phyloP scores from a whole-genome alignment of 2,329 filamentous ascomycete genomes.

The Aspergillus clavatus region DNA sequence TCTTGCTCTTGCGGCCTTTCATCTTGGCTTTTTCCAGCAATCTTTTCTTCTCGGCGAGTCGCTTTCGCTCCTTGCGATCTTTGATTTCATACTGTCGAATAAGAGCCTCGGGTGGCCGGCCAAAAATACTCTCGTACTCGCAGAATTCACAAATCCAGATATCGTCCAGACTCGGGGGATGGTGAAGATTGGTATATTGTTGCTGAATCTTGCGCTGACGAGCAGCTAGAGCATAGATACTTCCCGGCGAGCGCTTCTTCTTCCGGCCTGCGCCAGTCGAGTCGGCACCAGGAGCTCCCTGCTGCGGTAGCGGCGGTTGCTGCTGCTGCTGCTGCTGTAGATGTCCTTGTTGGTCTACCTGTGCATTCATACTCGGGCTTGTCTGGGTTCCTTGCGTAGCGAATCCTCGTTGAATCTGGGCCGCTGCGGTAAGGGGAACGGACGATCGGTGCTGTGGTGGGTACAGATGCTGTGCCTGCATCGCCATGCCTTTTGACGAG shows the following conservation, averaged over 20 bases:
- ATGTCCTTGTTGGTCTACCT: constrained; percentile 27
- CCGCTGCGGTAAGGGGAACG: constrained; percentile 27
- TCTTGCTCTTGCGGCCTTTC: constrained; percentile 86
- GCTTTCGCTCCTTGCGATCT: constrained; percentile 76
- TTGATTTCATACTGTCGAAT: constrained; percentile 93
- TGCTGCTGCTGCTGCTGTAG: constrained; percentile 2
- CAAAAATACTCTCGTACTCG: constrained; percentile 95
- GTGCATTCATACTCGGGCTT: constrained; percentile 45
- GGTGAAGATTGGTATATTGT: constrained; percentile 69
- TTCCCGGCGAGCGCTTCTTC: constrained; percentile 61
- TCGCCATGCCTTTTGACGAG: constrained; percentile 71
- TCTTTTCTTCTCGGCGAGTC: constrained; percentile 78
- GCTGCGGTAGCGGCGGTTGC: constrained; percentile 22
- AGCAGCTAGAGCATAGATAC: constrained; percentile 70
- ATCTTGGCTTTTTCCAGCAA: constrained; percentile 89
- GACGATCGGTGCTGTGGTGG: constrained; percentile 34
- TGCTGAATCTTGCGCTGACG: constrained; percentile 72
- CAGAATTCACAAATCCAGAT: constrained; percentile 98
- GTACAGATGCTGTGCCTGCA: constrained; percentile 58
- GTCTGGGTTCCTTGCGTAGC: constrained; percentile 54
- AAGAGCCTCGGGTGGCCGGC: constrained; percentile 74
- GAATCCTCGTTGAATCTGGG: constrained; percentile 37
- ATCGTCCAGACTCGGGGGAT: constrained; percentile 66
- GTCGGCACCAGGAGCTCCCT: constrained; percentile 40
- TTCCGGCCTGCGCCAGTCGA: constrained; percentile 54